Base-by-base conservation (phyloP, 1,284 basidiomycete species). In the Chalciporus sp. region DNA sequence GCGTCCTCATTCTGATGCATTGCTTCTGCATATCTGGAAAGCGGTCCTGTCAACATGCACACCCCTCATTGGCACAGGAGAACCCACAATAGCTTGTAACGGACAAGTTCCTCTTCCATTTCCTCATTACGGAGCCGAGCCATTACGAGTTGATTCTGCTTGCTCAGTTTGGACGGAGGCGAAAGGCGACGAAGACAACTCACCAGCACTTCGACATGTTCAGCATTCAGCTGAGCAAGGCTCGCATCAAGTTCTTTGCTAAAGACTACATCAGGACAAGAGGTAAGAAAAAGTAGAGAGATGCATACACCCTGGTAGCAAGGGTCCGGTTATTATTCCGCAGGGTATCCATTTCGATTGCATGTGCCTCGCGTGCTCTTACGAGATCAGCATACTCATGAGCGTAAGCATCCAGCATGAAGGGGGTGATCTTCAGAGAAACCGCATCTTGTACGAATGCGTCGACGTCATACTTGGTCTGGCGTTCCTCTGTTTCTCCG, bases 401-500 rank as follows among this genome's bases (percentile, higher is more conserved):
- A 42, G 88, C 84, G 69, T 93, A 96, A 20, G 84, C 81, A 69
- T 97, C 94, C 47, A 96, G 76, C 90, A 93, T 93, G 73, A 96
- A 94, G 0, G 94, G 90, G 3, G 92, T 94, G 56, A 98, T 94
- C 58, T 82, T 82, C 57, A 95, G 73, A 19, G 85, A 83, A 56
- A 92, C 84, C 5, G 94, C 90, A 64, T 97, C 94, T 54, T 84
- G 80, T 2, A 97, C 88, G 71, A 96, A 94, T 47, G 86, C 83
- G 62, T 94, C 84, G 9, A 91, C 85, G 48, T 79, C 76, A 71
- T 95, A 94, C 52, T 56, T 48, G 39, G 55, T 58, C 26, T 62
- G 62, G 42, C 65, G 60, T 3, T 65, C 63, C 39, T 64, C 61
- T 42, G 71, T 72, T 17, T 69, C 68, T 19, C 64, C 70, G 2